Percentiles rank a stretch among this genome's conserved stretches.
phyloP scores from a whole-genome alignment of 2,329 filamentous ascomycete genomes.

The Hypoxylon sp. region DNA sequence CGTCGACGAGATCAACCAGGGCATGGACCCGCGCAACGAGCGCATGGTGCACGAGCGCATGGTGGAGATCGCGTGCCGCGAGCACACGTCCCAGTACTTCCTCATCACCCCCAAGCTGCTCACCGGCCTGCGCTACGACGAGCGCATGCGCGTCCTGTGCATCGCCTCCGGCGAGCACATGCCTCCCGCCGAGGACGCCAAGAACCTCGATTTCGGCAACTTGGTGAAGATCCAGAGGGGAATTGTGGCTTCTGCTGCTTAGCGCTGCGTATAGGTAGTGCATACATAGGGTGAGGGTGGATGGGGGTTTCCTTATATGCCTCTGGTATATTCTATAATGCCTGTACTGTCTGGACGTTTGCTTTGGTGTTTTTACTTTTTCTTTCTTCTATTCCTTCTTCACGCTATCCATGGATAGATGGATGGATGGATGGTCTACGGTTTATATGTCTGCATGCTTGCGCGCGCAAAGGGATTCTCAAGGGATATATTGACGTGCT shows the following conservation, averaged over 20 bases:
- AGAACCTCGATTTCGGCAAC: slow-evolving; percentile 59
- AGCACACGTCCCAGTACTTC: slow-evolving; percentile 87
- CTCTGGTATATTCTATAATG: no score
- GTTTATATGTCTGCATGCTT: no score
- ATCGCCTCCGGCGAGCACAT: slow-evolving; percentile 88
- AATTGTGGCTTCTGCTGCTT: slow-evolving; percentile 36
- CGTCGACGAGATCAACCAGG: slow-evolving; percentile 99
- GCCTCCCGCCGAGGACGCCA: slow-evolving; percentile 57
- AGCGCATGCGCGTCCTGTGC: slow-evolving; percentile 90
- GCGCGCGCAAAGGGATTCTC: no score
- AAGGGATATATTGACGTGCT: no score
- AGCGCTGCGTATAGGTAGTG: no score
- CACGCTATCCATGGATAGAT: no score
- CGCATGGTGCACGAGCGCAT: slow-evolving; percentile 97
- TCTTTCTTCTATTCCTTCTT: no score
- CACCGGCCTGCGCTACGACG: slow-evolving; percentile 83
- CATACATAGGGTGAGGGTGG: no score
- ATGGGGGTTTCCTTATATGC: no score
- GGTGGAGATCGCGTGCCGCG: slow-evolving; percentile 94
- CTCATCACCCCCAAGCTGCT: slow-evolving; percentile 97
- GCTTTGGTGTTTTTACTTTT: no score
- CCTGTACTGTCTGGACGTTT: no score
- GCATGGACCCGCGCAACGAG: slow-evolving; percentile 98
- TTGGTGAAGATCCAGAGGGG: slow-evolving; percentile 54
- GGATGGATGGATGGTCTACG: no score